phyloP scores from a whole-genome alignment of 495 filamentous ascomycete genomes.

The Chaetomium cochliodes region DNA sequence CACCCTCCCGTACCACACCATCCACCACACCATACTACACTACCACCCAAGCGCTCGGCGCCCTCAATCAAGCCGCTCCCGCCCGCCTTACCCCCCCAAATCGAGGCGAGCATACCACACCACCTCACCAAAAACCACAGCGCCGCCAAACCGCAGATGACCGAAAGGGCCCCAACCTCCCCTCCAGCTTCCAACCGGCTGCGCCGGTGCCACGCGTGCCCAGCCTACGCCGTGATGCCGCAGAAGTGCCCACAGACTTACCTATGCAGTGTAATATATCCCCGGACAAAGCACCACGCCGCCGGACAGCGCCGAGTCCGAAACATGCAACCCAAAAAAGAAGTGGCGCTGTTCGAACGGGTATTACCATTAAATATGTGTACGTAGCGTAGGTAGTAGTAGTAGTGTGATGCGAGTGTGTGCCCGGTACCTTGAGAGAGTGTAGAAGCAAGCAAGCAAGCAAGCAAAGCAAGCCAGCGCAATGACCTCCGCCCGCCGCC shows the following conservation, averaged over 20 bases:
- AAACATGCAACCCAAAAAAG: not conserved
- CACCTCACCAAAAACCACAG: not conserved
- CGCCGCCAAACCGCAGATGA: conserved; percentile 5
- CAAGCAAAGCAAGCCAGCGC: not conserved
- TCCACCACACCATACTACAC: not conserved
- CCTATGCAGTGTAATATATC: no score
- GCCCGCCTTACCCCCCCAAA: not conserved
- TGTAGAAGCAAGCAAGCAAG: not conserved
- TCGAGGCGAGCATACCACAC: not conserved
- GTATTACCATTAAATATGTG: conserved; percentile 17
- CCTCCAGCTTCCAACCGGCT: not conserved
- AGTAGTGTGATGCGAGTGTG: not conserved
- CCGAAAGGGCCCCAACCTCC: not conserved
- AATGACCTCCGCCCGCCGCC: not conserved
- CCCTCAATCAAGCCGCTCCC: conserved; percentile 1
- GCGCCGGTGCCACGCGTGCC: not conserved
- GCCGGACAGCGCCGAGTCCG: not conserved
- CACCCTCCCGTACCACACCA: not conserved
- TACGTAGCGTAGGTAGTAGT: not conserved
- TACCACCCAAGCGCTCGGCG: not conserved
- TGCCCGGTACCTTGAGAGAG: not conserved
- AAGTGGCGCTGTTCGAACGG: not conserved
- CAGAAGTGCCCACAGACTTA: not conserved
- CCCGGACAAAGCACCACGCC: no score
- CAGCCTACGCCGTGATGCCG: not conserved